These are phyloP conservation scores for Pseudogymnoascus sp. DNA, from an alignment of 2,329 filamentous ascomycete species.

Conservation along the genomic window DNA sequence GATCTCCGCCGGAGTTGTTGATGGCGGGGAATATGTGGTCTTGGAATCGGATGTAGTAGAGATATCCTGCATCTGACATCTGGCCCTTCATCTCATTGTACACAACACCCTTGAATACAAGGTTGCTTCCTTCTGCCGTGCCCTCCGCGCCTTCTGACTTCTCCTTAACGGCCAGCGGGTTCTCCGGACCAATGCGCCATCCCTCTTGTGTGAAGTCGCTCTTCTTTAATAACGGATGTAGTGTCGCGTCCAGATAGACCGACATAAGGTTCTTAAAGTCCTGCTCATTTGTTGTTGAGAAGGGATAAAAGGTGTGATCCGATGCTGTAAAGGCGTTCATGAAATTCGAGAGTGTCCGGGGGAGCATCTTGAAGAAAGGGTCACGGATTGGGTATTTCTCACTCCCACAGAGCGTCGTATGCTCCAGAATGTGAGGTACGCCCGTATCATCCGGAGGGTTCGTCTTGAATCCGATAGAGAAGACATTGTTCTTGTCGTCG, in stretches of 20 bases:
- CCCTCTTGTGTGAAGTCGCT: constrained; percentile 95
- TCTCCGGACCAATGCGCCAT: constrained; percentile 91
- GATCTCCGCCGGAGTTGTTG: constrained; percentile 95
- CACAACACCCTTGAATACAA: constrained; percentile 95
- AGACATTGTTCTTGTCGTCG: constrained; percentile 98
- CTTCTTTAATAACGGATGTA: constrained; percentile 81
- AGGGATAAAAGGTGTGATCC: constrained; percentile 95
- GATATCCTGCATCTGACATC: constrained; percentile 93
- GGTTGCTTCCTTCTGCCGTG: constrained; percentile 52
- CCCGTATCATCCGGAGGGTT: constrained; percentile 96
- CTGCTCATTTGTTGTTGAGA: constrained; percentile 90
- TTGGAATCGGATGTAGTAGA: constrained; percentile 93
- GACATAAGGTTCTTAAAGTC: constrained; percentile 95
- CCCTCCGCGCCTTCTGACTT: constrained; percentile 35
- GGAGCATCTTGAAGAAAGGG: constrained; percentile 99
- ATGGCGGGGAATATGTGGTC: constrained; percentile 90
- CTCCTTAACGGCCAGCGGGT: constrained; percentile 49
- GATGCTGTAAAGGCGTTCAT: constrained; percentile 99
- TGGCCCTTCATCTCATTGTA: constrained; percentile 99
- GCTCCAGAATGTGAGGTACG: constrained; percentile 93
- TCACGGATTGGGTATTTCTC: constrained; percentile 96
- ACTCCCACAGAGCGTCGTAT: constrained; percentile 93
- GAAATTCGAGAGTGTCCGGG: constrained; percentile 95
- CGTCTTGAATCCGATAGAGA: constrained; percentile 98
- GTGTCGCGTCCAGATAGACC: constrained; percentile 90